These are phyloP conservation scores for Trichoderma sp. DNA, from an alignment of 2,329 filamentous ascomycete genomes.

Conservation along the genomic window DNA sequence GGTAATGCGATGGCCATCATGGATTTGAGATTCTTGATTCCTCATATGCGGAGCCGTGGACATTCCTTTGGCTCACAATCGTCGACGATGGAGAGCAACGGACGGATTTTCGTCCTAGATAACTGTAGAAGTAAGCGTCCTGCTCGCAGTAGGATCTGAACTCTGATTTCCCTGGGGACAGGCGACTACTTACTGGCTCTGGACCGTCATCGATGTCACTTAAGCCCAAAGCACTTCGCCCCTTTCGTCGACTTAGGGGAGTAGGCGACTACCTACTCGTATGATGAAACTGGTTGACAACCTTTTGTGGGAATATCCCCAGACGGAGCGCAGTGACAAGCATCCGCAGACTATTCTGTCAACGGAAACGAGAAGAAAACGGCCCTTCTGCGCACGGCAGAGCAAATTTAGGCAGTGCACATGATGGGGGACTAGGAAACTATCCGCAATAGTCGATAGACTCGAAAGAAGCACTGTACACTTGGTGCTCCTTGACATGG, in stretches of 20 bases:
- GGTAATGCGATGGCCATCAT: no score
- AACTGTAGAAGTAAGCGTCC: neutral
- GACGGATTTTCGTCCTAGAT: neutral
- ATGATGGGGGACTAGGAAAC: neutral
- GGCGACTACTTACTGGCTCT: neutral
- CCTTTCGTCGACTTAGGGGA: neutral
- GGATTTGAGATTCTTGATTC: neutral
- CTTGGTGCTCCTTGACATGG: neutral
- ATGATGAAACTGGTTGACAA: neutral
- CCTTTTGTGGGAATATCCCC: neutral
- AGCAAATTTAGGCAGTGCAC: neutral
- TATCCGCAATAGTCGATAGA: neutral
- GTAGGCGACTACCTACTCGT: neutral
- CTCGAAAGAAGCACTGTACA: neutral
- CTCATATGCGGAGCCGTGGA: no score
- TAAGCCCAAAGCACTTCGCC: neutral
- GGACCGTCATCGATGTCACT: neutral
- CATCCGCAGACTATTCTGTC: neutral
- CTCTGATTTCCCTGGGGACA: neutral
- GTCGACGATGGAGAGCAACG: neutral
- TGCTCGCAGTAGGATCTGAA: neutral
- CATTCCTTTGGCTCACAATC: neutral
- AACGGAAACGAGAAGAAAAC: neutral
- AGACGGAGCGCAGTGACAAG: neutral
- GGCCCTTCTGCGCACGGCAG: neutral